Base-by-base conservation (phyloP, 345 rosid genomes). In the Syzygium aromaticum region DNA sequence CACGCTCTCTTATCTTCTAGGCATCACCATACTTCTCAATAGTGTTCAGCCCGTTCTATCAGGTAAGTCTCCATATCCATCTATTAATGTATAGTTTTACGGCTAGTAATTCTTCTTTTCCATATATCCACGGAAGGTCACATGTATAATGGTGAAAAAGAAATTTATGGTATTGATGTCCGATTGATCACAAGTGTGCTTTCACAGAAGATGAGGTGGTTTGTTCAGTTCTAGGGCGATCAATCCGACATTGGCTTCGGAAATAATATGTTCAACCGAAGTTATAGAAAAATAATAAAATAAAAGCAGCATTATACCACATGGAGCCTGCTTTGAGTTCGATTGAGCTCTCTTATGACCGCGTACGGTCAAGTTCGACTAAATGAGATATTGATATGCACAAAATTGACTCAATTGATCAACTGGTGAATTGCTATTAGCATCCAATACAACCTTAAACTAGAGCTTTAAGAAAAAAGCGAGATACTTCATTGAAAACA, bases 1-100 rank as follows among this genome's bases (percentile, higher is more conserved):
- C 38, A 51, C 77, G 8, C 87, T 89, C 30, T 73, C 91, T 5
- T 27, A 61, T 53, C 89, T 90, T n/a, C 53, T 90, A 54, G 92
- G 87, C 56, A 51, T 89, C 40, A 89, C 92, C 43, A 90, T 92
- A 84, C 88, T 92, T 28, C 91, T 92, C 11, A 92, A 90, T 51
- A 90, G 92, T 63, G 89, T 92, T 46, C 93, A 92, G 28, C 92
- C 92, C 38, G 86, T 92, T 54, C 82, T 92, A 67, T 92, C 93
- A 82, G 92, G 93, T 90, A 12, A 43, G 25, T 51, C 15, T 56
- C 17, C 7, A 10, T 54, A 14, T 12, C 64, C 85, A 33, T 77
- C 85, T 23, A 2, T 11, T 53, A 38, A 9, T 46, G 64, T 28
- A 12, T n/a, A 12, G 16, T 49, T 52, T 83, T 51, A 25, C 54